Evolutionary conservation across 371 early-diverging fungal species (phyloP), one percentile per base, ranked within the genome.

Genomic region (Mucor sp.): DNA sequence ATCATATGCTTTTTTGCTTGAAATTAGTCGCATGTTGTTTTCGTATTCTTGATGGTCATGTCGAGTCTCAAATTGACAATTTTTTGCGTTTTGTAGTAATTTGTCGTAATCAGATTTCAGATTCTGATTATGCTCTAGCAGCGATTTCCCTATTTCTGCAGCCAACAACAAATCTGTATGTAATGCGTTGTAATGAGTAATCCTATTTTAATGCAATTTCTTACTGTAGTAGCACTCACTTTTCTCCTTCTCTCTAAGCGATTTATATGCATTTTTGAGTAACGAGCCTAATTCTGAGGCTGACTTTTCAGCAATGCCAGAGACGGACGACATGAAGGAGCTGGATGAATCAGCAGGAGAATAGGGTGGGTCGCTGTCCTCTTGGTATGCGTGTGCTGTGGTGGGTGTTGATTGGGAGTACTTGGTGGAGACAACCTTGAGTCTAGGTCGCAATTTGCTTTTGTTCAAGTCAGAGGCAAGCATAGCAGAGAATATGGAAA

Each of bases 141-240:
- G 70, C 4, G 81, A 81, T 70, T 85, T 85, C 19, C 56, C 87
- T 63, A 89, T 80, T 73, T 85, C 78, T 30, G 87, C 87, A 17
- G 86, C 89, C 32, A 86, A 64, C 12, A 71, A 66, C 30, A 87
- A 76, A 70, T 85, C 87, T 88, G 35, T 50, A 25, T 23, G 50
- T 25, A 37, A 50, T 50, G 50, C 19, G 7, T 2, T 19, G 0
- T 50, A 50, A 50, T 50, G 25, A 50, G 50, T 19, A 25, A 7
- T 25, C 14, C 50, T 25, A 25, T 19, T 25, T 50, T 50, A 50
- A 50, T 50, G 50, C 23, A 25, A 23, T 8, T 3, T 14, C 23
- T 14, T 14, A 21, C 8, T 17, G 4, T 47, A 0, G 15, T 19
- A 48, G 15, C 12, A 12, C 35, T 71, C 71, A 74, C 81, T 77